phyloP scores from a whole-genome alignment of 2,329 filamentous ascomycete species.

The Cladophialophora psammophila region DNA sequence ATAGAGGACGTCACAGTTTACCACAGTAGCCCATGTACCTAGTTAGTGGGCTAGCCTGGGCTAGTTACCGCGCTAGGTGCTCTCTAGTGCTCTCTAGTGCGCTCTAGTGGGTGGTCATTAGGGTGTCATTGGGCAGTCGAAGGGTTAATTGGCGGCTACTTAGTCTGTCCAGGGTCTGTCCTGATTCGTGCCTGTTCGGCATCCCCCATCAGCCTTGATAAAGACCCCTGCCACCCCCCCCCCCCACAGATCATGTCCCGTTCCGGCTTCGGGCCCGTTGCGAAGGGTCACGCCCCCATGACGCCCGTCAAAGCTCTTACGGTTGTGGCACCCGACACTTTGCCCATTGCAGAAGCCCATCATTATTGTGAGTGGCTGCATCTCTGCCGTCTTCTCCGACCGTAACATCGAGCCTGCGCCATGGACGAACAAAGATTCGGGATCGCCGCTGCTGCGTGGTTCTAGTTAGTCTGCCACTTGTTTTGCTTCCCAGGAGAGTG shows the following conservation, averaged over 20 bases:
- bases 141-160: background rate
- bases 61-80: too few relatives aligned
- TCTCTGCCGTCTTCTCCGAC: background rate
- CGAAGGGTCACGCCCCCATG: background rate
- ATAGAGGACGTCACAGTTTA: too few relatives aligned
- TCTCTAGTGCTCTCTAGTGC: too few relatives aligned
- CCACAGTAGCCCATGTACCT: too few relatives aligned
- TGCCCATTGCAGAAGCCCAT: slow-evolving; percentile 6
- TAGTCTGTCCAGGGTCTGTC: background rate
- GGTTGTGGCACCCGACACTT: slow-evolving; percentile 6
- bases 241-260: slow-evolving; percentile 4
- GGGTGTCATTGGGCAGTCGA: background rate
- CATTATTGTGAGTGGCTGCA: slow-evolving; percentile 8
- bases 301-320: background rate
- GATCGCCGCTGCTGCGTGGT: slow-evolving; percentile 14
- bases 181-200: background rate
- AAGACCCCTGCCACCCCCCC: background rate
- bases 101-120: too few relatives aligned
- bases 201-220: background rate
- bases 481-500: slow-evolving; percentile 10
- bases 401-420: background rate
- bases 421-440: background rate
- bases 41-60: too few relatives aligned
- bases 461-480: background rate
- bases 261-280: slow-evolving; percentile 8